These are phyloP conservation scores for Ophiostoma ips DNA, from an alignment of 2,329 filamentous ascomycete species.

Conservation along the genomic window DNA sequence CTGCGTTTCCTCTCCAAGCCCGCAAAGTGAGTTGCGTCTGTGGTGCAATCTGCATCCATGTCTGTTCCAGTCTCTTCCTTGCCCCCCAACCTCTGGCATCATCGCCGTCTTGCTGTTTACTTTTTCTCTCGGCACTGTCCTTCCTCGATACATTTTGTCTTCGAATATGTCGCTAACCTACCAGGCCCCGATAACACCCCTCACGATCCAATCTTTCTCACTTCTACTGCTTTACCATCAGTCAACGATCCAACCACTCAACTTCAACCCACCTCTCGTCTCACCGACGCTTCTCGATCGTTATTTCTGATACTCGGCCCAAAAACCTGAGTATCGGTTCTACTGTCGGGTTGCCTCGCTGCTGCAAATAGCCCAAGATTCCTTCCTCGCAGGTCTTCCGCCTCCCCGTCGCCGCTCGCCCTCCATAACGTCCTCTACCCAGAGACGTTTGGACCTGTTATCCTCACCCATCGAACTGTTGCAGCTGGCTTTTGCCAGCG, in stretches of 20 bases:
- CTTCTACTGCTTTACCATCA: neutral
- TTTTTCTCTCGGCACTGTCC: neutral
- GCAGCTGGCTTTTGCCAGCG: constrained; percentile 83
- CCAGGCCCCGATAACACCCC: constrained; percentile 48
- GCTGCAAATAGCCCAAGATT: constrained; percentile 62
- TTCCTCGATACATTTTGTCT: neutral
- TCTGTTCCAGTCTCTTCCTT: neutral
- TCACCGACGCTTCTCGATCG: constrained; percentile 46
- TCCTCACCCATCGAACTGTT: constrained; percentile 29
- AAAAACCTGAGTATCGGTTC: constrained; percentile 50
- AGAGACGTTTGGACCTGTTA: constrained; percentile 42
- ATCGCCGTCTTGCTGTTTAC: neutral
- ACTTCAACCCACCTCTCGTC: neutral
- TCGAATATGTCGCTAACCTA: neutral
- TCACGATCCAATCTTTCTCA: constrained; percentile 4
- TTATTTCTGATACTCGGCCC: constrained; percentile 35
- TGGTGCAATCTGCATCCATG: neutral
- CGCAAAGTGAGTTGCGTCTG: constrained; percentile 58
- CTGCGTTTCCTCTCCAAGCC: constrained; percentile 90
- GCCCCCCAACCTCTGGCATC: neutral
- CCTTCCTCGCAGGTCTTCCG: constrained; percentile 69
- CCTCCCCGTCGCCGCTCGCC: constrained; percentile 68
- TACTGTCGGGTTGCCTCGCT: constrained; percentile 2
- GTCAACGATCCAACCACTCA: constrained; percentile 18
- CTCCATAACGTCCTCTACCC: constrained; percentile 69